Evolutionary conservation across 2,329 filamentous ascomycete species (phyloP).

Genomic region (Cladosporium sp.): DNA sequence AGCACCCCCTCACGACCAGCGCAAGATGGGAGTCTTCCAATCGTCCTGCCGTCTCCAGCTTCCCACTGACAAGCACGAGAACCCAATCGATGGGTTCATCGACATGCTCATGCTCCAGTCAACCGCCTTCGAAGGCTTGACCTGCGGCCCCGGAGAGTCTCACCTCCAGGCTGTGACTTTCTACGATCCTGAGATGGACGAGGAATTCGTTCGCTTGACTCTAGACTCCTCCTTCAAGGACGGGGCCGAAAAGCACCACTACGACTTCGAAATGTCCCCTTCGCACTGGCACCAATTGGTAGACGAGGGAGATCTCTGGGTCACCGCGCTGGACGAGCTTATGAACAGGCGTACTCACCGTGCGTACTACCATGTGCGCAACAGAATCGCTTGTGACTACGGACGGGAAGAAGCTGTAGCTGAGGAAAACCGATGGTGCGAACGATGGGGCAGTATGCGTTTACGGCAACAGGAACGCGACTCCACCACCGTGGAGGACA

Average conservation of each 20-base stretch:
- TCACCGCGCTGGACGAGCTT: neutral
- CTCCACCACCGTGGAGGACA: neutral
- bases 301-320: neutral
- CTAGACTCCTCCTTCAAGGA: neutral
- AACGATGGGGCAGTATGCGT: neutral
- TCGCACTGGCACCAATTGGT: neutral
- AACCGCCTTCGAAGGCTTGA: neutral
- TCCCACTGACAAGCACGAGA: neutral
- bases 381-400: neutral
- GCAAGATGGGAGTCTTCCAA: neutral
- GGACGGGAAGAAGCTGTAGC: neutral
- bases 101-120: neutral
- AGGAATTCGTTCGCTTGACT: neutral
- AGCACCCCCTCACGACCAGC: constrained; percentile 2
- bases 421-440: neutral
- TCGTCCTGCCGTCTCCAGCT: neutral
- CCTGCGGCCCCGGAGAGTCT: neutral
- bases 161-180: neutral
- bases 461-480: neutral
- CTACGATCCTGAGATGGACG: neutral
- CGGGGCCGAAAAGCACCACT: neutral
- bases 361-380: constrained; percentile 4
- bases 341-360: neutral
- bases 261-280: neutral
- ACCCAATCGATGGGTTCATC: neutral